These are phyloP conservation scores for Purshia tridentata DNA, from an alignment of 306 rosid species.

Conservation along the genomic window DNA sequence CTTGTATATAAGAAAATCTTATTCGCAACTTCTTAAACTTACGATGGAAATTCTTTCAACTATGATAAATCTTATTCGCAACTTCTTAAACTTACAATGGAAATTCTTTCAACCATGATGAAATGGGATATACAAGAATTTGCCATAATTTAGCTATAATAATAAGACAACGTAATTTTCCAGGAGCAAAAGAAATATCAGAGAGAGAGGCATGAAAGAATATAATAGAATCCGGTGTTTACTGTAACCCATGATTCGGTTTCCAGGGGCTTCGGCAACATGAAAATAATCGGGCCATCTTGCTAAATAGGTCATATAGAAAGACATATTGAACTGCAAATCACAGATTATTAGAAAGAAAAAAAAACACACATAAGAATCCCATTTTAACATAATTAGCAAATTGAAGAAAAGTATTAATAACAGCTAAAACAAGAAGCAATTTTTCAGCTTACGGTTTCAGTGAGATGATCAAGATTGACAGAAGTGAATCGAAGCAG, in stretches of 20 bases:
- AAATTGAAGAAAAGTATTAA: neutral
- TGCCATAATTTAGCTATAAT: neutral
- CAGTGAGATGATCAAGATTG: conserved; percentile 95
- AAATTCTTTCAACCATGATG: neutral
- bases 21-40: neutral
- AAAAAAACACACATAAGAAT: too few relatives aligned
- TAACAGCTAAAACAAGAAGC: too few relatives aligned
- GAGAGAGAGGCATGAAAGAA: neutral
- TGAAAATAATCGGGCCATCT: conserved; percentile 99
- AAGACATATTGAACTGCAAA: conserved; percentile 89
- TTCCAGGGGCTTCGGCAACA: conserved; percentile 82
- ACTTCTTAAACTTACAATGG: too few relatives aligned
- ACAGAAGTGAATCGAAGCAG: conserved; percentile 86
- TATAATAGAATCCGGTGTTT: conserved; percentile 26
- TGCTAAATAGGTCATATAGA: conserved; percentile 95
- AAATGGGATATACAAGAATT: neutral
- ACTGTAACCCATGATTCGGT: conserved; percentile 94
- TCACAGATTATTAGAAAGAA: neutral
- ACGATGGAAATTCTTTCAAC: neutral
- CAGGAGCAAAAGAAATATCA: neutral
- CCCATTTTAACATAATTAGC: too few relatives aligned
- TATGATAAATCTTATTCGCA: too few relatives aligned
- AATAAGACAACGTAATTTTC: neutral
- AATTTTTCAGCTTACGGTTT: conserved; percentile 51
- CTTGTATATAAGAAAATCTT: neutral